Percentiles rank a stretch among this genome's conserved stretches.
Conservation (phyloP, 352 stramenopile genomes). For the Thalassiosira exigua region DNA sequence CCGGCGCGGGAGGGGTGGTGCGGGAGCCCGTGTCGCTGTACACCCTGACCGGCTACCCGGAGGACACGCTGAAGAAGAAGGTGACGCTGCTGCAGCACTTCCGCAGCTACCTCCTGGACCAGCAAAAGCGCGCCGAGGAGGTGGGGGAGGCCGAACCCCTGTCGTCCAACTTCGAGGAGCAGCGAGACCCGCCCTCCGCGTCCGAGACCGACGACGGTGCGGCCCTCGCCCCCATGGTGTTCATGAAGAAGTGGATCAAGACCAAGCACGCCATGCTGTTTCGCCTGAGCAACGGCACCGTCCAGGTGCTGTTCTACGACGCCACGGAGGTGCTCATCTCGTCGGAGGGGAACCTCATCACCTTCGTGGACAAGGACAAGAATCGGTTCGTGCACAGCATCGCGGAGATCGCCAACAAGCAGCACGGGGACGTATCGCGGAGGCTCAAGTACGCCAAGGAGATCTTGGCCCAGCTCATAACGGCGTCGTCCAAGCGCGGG, state of each 20-base stretch:
- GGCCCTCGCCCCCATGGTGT: slow-evolving; percentile 84
- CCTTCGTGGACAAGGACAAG: slow-evolving; percentile 85
- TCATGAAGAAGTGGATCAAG: slow-evolving; percentile 98
- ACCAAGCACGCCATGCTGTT: slow-evolving; percentile 98
- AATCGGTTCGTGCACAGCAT: slow-evolving; percentile 75
- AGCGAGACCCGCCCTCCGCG: slow-evolving; percentile 11
- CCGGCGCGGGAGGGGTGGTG: slow-evolving; percentile 25
- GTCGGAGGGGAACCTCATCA: slow-evolving; percentile 89
- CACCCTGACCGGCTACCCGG: slow-evolving; percentile 86
- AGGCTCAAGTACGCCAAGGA: slow-evolving; percentile 94
- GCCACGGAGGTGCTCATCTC: slow-evolving; percentile 95
- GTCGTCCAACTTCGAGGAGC: slow-evolving; percentile 40
- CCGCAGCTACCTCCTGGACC: slow-evolving; percentile 94
- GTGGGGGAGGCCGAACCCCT: slow-evolving; percentile 36
- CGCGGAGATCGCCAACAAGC: slow-evolving; percentile 76
- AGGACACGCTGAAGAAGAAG: slow-evolving; percentile 93
- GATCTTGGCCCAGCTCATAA: slow-evolving; percentile 94
- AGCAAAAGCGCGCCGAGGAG: slow-evolving; percentile 76
- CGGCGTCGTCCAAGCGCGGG: too few species aligned
- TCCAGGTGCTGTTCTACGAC: slow-evolving; percentile 95
- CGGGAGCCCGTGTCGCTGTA: slow-evolving; percentile 58
- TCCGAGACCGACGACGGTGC: slow-evolving; percentile 45
- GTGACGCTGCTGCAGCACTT: slow-evolving; percentile 98
- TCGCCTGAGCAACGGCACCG: slow-evolving; percentile 94
- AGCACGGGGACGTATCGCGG: slow-evolving; percentile 82